A percentile compares a stretch with the other conserved stretches of the same genome.
phyloP scores from a whole-genome alignment of 1,284 basidiomycete genomes.

The Violaceomyces palustris region DNA sequence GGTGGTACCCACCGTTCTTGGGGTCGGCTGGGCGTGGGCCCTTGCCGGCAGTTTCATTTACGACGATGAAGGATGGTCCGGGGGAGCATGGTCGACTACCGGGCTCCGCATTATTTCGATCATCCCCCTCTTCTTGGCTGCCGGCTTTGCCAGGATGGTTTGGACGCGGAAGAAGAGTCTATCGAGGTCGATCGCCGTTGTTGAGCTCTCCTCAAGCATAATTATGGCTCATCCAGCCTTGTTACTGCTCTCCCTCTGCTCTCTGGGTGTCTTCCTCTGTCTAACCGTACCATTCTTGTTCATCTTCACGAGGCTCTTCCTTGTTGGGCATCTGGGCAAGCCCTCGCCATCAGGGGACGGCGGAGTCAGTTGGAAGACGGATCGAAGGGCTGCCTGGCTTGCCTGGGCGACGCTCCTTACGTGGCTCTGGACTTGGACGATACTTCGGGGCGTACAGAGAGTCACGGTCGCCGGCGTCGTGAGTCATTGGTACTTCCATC shows the following conservation, averaged over 20 bases:
- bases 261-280: conserved; percentile 69
- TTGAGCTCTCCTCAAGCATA: conserved; percentile 73
- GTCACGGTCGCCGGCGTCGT: conserved; percentile 76
- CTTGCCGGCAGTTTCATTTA: conserved; percentile 85
- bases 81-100: conserved; percentile 72
- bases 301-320: conserved; percentile 69
- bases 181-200: conserved; percentile 64
- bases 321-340: conserved; percentile 50
- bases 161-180: conserved; percentile 62
- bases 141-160: conserved; percentile 68
- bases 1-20: conserved; percentile 67
- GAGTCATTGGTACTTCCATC: conserved; percentile 84
- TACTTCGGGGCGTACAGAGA: conserved; percentile 72
- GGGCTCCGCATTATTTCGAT: conserved; percentile 77
- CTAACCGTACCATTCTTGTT: conserved; percentile 73
- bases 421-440: conserved; percentile 88
- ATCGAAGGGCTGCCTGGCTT: conserved; percentile 75
- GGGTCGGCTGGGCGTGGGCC: conserved; percentile 77
- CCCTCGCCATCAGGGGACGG: conserved; percentile 15
- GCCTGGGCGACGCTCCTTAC: conserved; percentile 65
- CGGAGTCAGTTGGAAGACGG: conserved; percentile 65
- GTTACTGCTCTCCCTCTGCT: conserved; percentile 70
- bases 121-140: conserved; percentile 66
- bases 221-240: conserved; percentile 75
- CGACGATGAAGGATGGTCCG: conserved; percentile 63